Evolutionary conservation across 2,329 filamentous ascomycete genomes (phyloP).

Genomic region (Aspergillus clavatus): DNA sequence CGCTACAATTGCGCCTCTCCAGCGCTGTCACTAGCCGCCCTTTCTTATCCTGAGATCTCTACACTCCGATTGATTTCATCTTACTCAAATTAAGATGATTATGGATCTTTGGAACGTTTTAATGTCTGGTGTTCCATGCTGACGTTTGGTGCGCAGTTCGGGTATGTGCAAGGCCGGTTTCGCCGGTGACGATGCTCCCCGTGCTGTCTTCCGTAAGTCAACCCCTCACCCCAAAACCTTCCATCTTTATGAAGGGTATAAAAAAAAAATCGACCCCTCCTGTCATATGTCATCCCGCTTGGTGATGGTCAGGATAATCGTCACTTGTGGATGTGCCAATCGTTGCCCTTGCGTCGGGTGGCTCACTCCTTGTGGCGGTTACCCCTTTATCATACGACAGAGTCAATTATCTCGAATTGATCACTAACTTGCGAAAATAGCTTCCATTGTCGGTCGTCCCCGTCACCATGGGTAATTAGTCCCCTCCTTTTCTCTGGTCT

Average conservation of each 20-base stretch:
- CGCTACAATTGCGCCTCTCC: neutral
- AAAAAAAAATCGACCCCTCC: constrained; percentile 13
- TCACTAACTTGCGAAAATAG: constrained; percentile 47
- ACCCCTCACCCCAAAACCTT: constrained; percentile 25
- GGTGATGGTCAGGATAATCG: neutral
- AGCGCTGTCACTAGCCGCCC: neutral
- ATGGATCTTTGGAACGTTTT: neutral
- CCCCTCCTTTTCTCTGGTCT: constrained; percentile 10
- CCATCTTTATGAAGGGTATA: too few relatives aligned
- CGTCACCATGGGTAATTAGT: constrained; percentile 95
- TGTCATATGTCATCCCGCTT: constrained; percentile 3
- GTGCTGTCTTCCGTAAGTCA: constrained; percentile 99
- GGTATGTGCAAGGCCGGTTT: constrained; percentile 99
- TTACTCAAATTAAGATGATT: neutral
- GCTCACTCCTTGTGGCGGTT: neutral
- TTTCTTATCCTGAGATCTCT: neutral
- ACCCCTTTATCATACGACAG: neutral
- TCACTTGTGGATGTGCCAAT: neutral
- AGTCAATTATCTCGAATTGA: constrained; percentile 1
- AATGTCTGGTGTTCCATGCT: constrained; percentile 11
- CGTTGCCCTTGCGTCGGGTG: constrained; percentile 25
- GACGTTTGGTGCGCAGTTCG: constrained; percentile 61
- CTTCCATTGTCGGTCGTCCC: constrained; percentile 98
- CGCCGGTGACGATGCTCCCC: constrained; percentile 99
- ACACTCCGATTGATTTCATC: neutral